Evolutionary conservation across 257 asterid genomes (phyloP).

Genomic region (Solanum pinnatisectum): DNA sequence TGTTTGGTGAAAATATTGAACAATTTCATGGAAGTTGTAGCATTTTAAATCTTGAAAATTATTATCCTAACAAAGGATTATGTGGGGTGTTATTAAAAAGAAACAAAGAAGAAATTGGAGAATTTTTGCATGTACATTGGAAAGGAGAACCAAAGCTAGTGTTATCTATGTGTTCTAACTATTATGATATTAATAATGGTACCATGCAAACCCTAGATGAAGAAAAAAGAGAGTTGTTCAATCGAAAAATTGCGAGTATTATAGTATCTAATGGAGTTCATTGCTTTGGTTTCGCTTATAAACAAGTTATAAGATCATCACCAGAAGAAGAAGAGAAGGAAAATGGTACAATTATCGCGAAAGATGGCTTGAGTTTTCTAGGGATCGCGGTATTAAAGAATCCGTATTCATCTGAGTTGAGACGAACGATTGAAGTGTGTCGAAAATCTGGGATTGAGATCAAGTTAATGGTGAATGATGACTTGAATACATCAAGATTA

Average conservation of each 20-base stretch:
- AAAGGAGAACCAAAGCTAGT: conserved; percentile 20
- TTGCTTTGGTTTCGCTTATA: conserved; percentile 29
- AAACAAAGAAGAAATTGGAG: not conserved
- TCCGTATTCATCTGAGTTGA: conserved; percentile 15
- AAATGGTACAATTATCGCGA: not conserved
- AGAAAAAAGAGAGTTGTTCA: not conserved
- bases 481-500: conserved; percentile 19
- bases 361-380: conserved; percentile 6
- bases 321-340: not conserved
- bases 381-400: conserved; percentile 28
- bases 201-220: conserved; percentile 21
- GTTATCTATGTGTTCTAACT: conserved; percentile 22
- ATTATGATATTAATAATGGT: conserved; percentile 21
- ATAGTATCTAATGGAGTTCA: not conserved
- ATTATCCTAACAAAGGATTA: not conserved
- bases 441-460: conserved; percentile 9
- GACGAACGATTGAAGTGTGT: conserved; percentile 12
- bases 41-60: not conserved
- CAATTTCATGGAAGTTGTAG: not conserved
- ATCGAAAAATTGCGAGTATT: not conserved
- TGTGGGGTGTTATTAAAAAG: not conserved
- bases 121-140: conserved; percentile 6
- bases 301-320: not conserved
- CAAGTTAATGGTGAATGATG: conserved; percentile 25
- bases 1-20: not conserved